Percentiles rank a stretch among this genome's conserved stretches.
phyloP scores from a whole-genome alignment of 768 basidiomycete species.

The Sporobolomyces roseus region DNA sequence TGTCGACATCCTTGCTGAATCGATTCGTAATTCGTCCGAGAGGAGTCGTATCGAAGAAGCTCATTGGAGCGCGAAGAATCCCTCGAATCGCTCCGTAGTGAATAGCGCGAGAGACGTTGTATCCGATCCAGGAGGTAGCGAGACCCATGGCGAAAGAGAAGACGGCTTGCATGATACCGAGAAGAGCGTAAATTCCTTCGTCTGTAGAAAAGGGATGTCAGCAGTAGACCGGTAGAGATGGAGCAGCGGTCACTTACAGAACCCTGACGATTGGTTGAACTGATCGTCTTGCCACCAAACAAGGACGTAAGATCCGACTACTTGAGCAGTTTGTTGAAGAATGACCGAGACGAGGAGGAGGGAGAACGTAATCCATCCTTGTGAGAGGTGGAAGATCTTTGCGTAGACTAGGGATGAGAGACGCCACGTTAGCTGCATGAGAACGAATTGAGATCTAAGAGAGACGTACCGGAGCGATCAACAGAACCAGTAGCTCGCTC shows the following conservation, averaged over 20 bases:
- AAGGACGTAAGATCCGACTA: slow-evolving; percentile 68
- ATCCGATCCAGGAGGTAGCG: slow-evolving; percentile 60
- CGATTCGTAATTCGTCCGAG: slow-evolving; percentile 47
- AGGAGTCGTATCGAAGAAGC: slow-evolving; percentile 71
- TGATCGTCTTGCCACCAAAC: slow-evolving; percentile 77
- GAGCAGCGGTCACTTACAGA: slow-evolving; percentile 53
- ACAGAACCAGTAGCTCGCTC: slow-evolving; percentile 67
- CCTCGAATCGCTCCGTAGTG: slow-evolving; percentile 65
- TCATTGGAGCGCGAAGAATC: slow-evolving; percentile 80
- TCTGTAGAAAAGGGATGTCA: not conserved
- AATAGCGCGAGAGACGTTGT: slow-evolving; percentile 67
- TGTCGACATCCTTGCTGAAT: slow-evolving; percentile 61
- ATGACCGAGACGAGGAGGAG: slow-evolving; percentile 60
- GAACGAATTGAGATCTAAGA: not conserved
- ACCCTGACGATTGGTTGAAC: slow-evolving; percentile 61
- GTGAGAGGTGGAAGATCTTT: slow-evolving; percentile 66
- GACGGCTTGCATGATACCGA: slow-evolving; percentile 61
- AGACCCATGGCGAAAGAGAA: slow-evolving; percentile 62
- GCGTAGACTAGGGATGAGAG: slow-evolving; percentile 52
- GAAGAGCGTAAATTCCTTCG: slow-evolving; percentile 42
- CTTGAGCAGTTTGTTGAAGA: slow-evolving; percentile 65
- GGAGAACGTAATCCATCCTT: slow-evolving; percentile 64
- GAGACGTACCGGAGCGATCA: slow-evolving; percentile 12
- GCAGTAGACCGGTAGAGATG: not conserved
- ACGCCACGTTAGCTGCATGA: not conserved